Conservation (phyloP, 345 rosid genomes). For the Capsella bursapastoris region DNA sequence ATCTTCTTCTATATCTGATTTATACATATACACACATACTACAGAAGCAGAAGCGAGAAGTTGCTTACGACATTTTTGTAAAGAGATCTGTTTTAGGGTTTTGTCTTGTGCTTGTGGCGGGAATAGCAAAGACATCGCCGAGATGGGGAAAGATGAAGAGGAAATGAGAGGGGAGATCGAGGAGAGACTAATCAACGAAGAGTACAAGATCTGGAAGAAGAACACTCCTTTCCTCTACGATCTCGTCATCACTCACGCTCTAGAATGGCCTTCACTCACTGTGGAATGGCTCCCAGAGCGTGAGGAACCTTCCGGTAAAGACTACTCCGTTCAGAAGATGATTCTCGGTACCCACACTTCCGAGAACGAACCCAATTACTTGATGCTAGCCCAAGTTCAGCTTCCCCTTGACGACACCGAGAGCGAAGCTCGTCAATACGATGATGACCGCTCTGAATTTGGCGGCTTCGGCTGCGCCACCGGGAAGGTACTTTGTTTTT, state of each 20-base stretch:
- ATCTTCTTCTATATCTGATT: conserved; percentile 5
- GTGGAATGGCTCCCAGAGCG: conserved; percentile 97
- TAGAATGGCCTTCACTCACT: conserved; percentile 98
- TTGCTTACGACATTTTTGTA: not conserved
- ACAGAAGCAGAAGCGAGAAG: conserved; percentile 7
- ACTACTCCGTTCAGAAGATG: conserved; percentile 95
- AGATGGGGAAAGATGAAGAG: conserved; percentile 94
- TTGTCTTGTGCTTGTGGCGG: conserved; percentile 37
- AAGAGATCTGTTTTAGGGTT: conserved; percentile 44
- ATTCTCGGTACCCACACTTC: conserved; percentile 98
- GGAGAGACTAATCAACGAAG: conserved; percentile 91
- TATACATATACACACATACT: not conserved
- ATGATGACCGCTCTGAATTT: conserved; percentile 77
- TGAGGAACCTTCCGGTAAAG: conserved; percentile 95
- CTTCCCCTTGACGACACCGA: conserved; percentile 93
- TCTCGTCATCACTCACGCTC: conserved; percentile 94
- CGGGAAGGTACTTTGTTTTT: conserved; percentile 66
- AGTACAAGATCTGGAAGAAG: conserved; percentile 99
- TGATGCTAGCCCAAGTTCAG: conserved; percentile 97
- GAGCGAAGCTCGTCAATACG: conserved; percentile 92
- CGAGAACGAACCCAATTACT: conserved; percentile 94
- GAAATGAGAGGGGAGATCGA: conserved; percentile 97
- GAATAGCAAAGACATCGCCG: conserved; percentile 9
- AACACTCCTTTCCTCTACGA: conserved; percentile 98
- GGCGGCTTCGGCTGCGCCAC: conserved; percentile 89